Percentiles rank a stretch among this genome's conserved stretches.
These are phyloP conservation scores for Rhodocollybia butyracea DNA, from an alignment of 768 basidiomycete genomes.

Conservation along the genomic window DNA sequence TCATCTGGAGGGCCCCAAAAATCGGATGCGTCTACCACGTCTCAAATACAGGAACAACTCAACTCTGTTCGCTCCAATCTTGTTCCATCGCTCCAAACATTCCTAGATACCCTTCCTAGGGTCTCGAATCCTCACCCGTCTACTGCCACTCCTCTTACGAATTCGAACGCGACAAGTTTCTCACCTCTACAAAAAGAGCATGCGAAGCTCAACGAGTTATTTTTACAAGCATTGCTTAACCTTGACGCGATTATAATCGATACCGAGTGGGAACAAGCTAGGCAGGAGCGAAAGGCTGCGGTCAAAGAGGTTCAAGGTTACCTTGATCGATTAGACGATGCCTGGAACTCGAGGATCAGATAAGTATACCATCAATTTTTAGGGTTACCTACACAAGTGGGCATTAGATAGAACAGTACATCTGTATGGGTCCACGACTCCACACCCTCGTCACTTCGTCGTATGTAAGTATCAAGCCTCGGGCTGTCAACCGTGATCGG, in stretches of 20 bases:
- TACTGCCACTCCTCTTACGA: conserved; percentile 13
- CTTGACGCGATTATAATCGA: conserved; percentile 81
- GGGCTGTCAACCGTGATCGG: too few species aligned
- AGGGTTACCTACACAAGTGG: too few species aligned
- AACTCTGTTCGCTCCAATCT: conserved; percentile 51
- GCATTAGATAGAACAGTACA: neutral
- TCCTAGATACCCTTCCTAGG: conserved; percentile 36
- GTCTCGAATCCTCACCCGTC: neutral
- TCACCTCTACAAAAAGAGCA: conserved; percentile 35
- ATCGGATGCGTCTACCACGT: conserved; percentile 35
- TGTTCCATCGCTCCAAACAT: conserved; percentile 52
- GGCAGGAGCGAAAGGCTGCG: conserved; percentile 79
- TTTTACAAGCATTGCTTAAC: conserved; percentile 84
- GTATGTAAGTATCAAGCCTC: too few species aligned
- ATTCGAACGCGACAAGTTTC: conserved; percentile 18
- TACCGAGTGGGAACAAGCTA: conserved; percentile 72
- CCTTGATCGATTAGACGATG: conserved; percentile 75
- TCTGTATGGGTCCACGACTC: too few species aligned
- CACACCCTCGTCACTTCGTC: too few species aligned
- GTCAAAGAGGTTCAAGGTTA: conserved; percentile 83
- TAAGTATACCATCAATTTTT: conserved; percentile 11
- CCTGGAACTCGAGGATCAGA: conserved; percentile 41
- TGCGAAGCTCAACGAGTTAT: conserved; percentile 69
- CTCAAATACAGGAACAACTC: conserved; percentile 30
- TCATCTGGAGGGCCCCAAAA: conserved; percentile 13